A percentile compares a stretch with the other conserved stretches of the same genome.
phyloP scores from a whole-genome alignment of 2,329 filamentous ascomycete species.

The Beauveria sp. region DNA sequence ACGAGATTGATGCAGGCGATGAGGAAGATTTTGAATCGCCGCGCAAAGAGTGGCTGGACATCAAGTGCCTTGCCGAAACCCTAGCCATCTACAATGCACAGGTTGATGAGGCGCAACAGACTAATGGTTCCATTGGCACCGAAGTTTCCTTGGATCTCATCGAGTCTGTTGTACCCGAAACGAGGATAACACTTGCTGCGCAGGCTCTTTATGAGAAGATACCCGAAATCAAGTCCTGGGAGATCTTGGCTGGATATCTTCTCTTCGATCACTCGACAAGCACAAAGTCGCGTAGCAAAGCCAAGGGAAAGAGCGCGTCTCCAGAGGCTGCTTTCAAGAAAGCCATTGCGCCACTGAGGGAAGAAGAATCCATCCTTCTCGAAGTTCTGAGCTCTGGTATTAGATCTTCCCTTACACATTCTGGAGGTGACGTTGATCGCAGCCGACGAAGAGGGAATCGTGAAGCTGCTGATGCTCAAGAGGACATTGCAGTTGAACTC shows the following conservation, averaged over 20 bases:
- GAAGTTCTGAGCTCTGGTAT: slow-evolving; percentile 82
- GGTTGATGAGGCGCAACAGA: slow-evolving; percentile 48
- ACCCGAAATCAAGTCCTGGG: slow-evolving; percentile 77
- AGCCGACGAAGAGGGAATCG: slow-evolving; percentile 49
- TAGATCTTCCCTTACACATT: slow-evolving; percentile 60
- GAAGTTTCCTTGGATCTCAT: slow-evolving; percentile 48
- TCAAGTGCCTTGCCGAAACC: slow-evolving; percentile 83
- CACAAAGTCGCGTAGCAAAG: slow-evolving; percentile 42
- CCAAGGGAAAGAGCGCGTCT: slow-evolving; percentile 41
- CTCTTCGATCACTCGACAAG: slow-evolving; percentile 81
- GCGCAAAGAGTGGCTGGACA: slow-evolving; percentile 77
- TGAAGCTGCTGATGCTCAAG: slow-evolving; percentile 63
- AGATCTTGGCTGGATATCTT: slow-evolving; percentile 80
- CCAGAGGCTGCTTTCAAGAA: slow-evolving; percentile 59
- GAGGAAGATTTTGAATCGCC: slow-evolving; percentile 71
- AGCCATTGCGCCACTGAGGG: slow-evolving; percentile 63
- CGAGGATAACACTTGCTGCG: slow-evolving; percentile 76
- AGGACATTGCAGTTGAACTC: slow-evolving; percentile 70
- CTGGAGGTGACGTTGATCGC: slow-evolving; percentile 55
- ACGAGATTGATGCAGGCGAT: slow-evolving; percentile 67
- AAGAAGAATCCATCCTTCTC: slow-evolving; percentile 77
- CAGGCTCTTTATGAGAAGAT: slow-evolving; percentile 80
- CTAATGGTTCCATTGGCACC: slow-evolving; percentile 35
- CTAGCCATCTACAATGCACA: slow-evolving; percentile 74
- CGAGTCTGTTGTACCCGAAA: slow-evolving; percentile 61